Evolutionary conservation across 2,329 filamentous ascomycete species (phyloP), one percentile per base, ranked within the genome.

Genomic region (Didymella pinodella): DNA sequence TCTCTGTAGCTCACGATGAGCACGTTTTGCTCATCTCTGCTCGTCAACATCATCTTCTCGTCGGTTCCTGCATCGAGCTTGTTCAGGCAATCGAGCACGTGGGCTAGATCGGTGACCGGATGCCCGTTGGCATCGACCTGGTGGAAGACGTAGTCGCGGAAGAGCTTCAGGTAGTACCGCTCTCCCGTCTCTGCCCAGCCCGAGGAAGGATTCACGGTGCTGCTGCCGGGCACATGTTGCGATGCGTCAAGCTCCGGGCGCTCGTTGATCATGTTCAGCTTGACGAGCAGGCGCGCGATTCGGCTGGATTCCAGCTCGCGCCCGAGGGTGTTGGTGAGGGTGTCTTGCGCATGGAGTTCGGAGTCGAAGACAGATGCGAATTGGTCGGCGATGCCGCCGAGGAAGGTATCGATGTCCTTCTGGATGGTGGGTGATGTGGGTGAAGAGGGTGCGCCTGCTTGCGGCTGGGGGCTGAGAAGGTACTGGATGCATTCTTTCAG

Each of bases 141-240:
- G 76, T 99, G 95, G 79, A 98, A 99, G 40, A 97, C 92, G 70
- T 96, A 98, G 78, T 99, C 95, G 48, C 95, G 87, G 82, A 98
- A 98, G 8, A 99, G 85, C 79, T 97, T 97, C 64, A 99, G 83
- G 74, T 92, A 90, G 75, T 97, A 98, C 28, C 93, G 87, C 70
- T 97, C 92, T 26, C 94, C 94, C 47, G 91, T 95, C 76, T 98
- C 94, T 4, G 92, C 91, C 94, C 95, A 99, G 48, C 86, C 83
- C 0, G 71, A 65, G 0, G 74, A 70, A 11, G 75, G 68, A 11
- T 67, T 68, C 4, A 75, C 53, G 1, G 72, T 66, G 38, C 59
- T 67, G 57, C 63, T 67, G 45, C 70, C 67, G 4, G 72, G 62
- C 25, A 71, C 84, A 81, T 69, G 71, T 34, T 73, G 68, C 61